A percentile compares a stretch with the other conserved stretches of the same genome.
Conservation (phyloP, 2,329 filamentous ascomycete genomes). For the Arthrobotrys sinensis region DNA sequence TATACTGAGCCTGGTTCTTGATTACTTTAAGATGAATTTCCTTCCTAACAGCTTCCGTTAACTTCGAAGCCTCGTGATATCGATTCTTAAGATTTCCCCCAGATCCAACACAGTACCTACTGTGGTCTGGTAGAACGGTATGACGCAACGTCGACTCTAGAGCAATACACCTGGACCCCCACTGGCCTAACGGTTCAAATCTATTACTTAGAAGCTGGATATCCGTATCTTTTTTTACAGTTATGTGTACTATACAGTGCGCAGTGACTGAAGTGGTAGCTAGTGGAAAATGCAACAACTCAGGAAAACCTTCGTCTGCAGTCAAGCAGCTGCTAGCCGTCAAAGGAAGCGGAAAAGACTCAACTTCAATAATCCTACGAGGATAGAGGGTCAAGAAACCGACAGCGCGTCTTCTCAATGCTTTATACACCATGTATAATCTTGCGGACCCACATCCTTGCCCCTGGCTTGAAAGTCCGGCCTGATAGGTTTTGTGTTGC, state of each 20-base stretch:
- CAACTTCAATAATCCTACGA: background rate
- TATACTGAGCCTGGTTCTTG: background rate
- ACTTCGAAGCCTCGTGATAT: background rate
- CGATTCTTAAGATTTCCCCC: background rate
- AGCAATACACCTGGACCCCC: background rate
- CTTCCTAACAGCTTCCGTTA: background rate
- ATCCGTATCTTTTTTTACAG: no score
- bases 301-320: background rate
- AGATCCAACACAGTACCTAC: background rate
- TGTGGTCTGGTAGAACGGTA: background rate
- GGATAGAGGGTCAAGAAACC: background rate
- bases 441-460: conserved; percentile 27
- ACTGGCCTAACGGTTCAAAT: background rate
- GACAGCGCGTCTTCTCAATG: conserved; percentile 15
- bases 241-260: no score
- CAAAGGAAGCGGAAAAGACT: background rate
- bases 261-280: background rate
- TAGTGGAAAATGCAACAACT: conserved; percentile 26
- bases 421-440: background rate
- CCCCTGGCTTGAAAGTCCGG: background rate
- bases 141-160: background rate
- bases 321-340: background rate
- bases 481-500: conserved; percentile 47
- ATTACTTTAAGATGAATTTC: background rate
- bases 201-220: no score